A percentile compares a stretch with the other conserved stretches of the same genome.
Conservation (phyloP, 257 asterid genomes). For the Forsythia suspensa region DNA sequence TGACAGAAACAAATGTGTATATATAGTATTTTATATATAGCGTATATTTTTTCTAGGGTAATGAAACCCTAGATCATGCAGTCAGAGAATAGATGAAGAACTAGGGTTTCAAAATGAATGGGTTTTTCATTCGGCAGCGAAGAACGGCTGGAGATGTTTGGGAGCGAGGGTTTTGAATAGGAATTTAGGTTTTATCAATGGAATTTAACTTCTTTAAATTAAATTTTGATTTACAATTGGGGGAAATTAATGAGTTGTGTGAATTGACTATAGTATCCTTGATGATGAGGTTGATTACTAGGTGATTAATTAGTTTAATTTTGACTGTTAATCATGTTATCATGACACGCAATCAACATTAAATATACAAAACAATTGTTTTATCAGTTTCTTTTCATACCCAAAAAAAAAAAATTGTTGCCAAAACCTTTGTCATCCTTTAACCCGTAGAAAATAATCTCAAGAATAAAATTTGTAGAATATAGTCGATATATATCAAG, state of each 20-base stretch:
- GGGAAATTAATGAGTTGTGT: neutral
- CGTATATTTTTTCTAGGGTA: neutral
- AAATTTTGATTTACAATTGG: neutral
- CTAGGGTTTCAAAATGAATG: slow-evolving; percentile 24
- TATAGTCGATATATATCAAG: no score
- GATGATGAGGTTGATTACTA: neutral
- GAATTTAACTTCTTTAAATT: neutral
- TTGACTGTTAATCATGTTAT: no score
- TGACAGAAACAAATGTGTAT: neutral
- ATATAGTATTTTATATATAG: slow-evolving; percentile 6
- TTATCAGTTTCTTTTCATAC: no score
- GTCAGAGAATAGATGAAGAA: neutral
- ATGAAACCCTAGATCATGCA: slow-evolving; percentile 21
- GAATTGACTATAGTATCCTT: neutral
- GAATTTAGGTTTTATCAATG: slow-evolving; percentile 5
- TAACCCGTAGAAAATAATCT: no score
- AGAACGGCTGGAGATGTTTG: slow-evolving; percentile 53
- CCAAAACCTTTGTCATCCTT: no score
- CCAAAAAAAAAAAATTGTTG: no score
- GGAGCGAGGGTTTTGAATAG: slow-evolving; percentile 63
- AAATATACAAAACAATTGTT: no score
- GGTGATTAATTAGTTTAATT: neutral
- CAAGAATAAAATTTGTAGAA: no score
- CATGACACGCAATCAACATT: no score
- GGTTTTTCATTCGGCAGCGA: slow-evolving; percentile 26